Conservation (phyloP, 2,329 filamentous ascomycete species). For the Aspergillus ruber region DNA sequence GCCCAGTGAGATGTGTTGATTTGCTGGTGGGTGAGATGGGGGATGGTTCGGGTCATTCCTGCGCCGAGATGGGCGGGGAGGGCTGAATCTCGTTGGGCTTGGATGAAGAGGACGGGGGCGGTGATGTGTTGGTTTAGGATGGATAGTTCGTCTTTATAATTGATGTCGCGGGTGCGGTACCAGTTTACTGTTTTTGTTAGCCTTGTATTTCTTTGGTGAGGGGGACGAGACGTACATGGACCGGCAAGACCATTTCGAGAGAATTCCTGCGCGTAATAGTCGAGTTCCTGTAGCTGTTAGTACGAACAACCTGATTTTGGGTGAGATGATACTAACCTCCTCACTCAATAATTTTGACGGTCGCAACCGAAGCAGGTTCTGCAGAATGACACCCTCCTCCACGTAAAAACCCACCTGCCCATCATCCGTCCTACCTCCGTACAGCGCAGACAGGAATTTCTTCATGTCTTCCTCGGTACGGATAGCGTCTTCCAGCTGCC, state of each 20-base stretch:
- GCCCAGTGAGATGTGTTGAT: conserved; percentile 77
- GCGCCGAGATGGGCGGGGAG: conserved; percentile 64
- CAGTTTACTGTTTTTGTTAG: conserved; percentile 57
- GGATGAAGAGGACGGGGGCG: conserved; percentile 67
- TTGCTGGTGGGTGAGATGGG: conserved; percentile 57
- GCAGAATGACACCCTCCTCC: conserved; percentile 57
- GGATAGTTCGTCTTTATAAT: conserved; percentile 65
- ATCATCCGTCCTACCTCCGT: conserved; percentile 56
- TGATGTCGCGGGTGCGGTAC: conserved; percentile 70
- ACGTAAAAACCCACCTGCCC: conserved; percentile 55
- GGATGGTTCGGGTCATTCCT: conserved; percentile 64
- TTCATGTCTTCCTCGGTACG: conserved; percentile 57
- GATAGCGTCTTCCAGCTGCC: conserved; percentile 56
- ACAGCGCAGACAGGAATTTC: conserved; percentile 65
- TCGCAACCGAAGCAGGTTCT: conserved; percentile 53
- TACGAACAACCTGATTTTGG: not conserved
- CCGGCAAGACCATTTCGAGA: conserved; percentile 66
- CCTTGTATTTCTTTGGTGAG: not conserved
- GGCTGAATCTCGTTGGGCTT: conserved; percentile 63
- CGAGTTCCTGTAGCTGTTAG: conserved; percentile 49
- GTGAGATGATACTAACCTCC: conserved; percentile 41
- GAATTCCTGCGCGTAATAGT: conserved; percentile 71
- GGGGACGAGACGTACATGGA: conserved; percentile 46
- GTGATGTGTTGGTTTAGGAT: conserved; percentile 41
- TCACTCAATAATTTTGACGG: conserved; percentile 55